Conservation (phyloP, 2,329 filamentous ascomycete species). For the Arthrobotrys pseudoclavata region DNA sequence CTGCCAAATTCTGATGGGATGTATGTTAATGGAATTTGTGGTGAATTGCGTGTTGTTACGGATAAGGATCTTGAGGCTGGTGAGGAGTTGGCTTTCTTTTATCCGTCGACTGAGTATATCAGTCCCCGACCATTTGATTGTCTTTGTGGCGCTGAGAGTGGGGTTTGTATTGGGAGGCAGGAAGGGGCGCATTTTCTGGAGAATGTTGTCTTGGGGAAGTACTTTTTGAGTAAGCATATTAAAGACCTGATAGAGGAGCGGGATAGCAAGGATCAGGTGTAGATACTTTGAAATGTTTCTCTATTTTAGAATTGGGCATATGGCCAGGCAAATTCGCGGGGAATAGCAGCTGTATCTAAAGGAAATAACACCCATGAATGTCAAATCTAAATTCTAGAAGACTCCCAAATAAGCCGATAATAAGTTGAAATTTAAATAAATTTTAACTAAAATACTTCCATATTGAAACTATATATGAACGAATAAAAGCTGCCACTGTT, state of each 20-base stretch:
- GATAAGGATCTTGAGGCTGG: constrained; percentile 70
- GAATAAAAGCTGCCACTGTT: too few relatives aligned
- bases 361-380: too few relatives aligned
- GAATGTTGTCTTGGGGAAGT: constrained; percentile 64
- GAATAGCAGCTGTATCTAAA: too few relatives aligned
- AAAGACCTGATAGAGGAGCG: constrained; percentile 40
- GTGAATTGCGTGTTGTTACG: constrained; percentile 72
- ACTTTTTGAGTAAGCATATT: constrained; percentile 69
- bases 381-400: too few relatives aligned
- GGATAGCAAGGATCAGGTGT: neutral
- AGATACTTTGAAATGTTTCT: neutral
- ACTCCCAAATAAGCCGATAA: too few relatives aligned
- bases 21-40: constrained; percentile 46
- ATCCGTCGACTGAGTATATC: constrained; percentile 80
- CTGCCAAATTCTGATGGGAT: constrained; percentile 65
- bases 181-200: constrained; percentile 66
- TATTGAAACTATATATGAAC: too few relatives aligned
- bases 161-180: constrained; percentile 66
- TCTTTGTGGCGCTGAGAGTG: constrained; percentile 71
- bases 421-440: too few relatives aligned
- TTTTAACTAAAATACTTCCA: too few relatives aligned
- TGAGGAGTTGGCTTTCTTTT: constrained; percentile 79
- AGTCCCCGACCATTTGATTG: constrained; percentile 81
- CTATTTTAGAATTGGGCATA: too few relatives aligned
- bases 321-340: too few relatives aligned